phyloP scores from a whole-genome alignment of 2,329 filamentous ascomycete genomes.

The Nigrospora sphaerica region DNA sequence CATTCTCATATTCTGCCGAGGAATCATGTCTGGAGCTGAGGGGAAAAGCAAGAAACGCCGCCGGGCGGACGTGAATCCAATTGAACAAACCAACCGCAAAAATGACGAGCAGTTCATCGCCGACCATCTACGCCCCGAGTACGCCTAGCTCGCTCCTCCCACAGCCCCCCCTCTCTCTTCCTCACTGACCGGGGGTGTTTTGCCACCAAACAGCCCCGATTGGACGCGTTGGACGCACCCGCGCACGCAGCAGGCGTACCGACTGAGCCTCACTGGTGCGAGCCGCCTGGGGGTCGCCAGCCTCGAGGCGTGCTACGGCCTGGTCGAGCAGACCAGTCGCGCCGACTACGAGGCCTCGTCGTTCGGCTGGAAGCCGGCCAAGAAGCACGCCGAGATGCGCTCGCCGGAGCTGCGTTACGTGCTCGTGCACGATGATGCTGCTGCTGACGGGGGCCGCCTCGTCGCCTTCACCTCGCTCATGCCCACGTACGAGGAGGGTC shows the following conservation, averaged over 20 bases:
- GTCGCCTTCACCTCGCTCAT: conserved; percentile 60
- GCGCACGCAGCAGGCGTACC: conserved; percentile 29
- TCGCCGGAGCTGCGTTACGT: conserved; percentile 63
- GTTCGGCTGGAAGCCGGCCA: conserved; percentile 53
- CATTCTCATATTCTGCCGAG: no score
- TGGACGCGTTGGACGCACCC: conserved; percentile 46
- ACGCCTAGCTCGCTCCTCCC: conserved; percentile 9
- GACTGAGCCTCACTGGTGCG: conserved; percentile 34
- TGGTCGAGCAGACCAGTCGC: conserved; percentile 58
- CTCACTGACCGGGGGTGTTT: not conserved
- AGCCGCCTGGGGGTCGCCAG: conserved; percentile 32
- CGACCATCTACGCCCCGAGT: conserved; percentile 42
- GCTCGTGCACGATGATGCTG: conserved; percentile 40
- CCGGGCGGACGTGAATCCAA: conserved; percentile 22
- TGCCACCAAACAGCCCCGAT: not conserved
- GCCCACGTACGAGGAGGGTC: conserved; percentile 61
- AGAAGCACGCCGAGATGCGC: conserved; percentile 62
- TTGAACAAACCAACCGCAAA: conserved; percentile 42
- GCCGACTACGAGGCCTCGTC: conserved; percentile 57
- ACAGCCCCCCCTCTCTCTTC: not conserved
- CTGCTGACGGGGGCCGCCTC: conserved; percentile 23
- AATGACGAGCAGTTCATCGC: conserved; percentile 39
- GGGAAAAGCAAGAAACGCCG: conserved; percentile 17
- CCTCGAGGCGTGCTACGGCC: conserved; percentile 43
- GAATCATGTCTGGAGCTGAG: conserved; percentile 1